Conservation (phyloP, 169 alveolate genomes). For the Babesia ovis region DNA sequence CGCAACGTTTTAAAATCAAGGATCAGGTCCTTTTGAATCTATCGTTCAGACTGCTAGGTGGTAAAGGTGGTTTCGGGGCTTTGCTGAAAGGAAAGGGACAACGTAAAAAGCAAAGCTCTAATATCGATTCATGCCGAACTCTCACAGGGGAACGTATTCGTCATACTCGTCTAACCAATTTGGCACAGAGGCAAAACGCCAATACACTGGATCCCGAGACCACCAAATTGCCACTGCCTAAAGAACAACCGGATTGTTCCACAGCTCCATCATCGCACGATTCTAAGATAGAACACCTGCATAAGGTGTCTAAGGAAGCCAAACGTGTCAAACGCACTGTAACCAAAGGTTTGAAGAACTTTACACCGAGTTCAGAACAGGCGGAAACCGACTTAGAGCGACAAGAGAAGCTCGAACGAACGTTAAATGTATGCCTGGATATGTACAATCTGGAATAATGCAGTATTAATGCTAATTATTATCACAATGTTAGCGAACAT, state of each 20-base stretch:
- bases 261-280: not conserved
- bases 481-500: too few relatives aligned
- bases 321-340: constrained; percentile 48
- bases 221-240: constrained; percentile 33
- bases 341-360: constrained; percentile 32
- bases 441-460: constrained; percentile 15
- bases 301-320: constrained; percentile 38
- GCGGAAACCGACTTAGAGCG: constrained; percentile 11
- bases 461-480: too few relatives aligned
- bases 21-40: constrained; percentile 30
- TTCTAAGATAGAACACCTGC: constrained; percentile 11
- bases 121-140: constrained; percentile 65
- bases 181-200: constrained; percentile 30
- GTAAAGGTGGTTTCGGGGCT: constrained; percentile 71
- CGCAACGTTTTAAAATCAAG: not conserved
- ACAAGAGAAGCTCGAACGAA: constrained; percentile 13
- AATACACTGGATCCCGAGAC: constrained; percentile 18
- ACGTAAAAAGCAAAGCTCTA: constrained; percentile 49
- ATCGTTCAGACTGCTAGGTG: constrained; percentile 47
- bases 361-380: constrained; percentile 3
- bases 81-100: constrained; percentile 34
- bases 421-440: constrained; percentile 39
- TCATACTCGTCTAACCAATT: constrained; percentile 36
- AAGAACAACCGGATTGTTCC: constrained; percentile 8
- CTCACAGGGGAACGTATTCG: constrained; percentile 57